Conservation (phyloP, 2,329 filamentous ascomycete species). For the Magnaporthiopsis incrustans region DNA sequence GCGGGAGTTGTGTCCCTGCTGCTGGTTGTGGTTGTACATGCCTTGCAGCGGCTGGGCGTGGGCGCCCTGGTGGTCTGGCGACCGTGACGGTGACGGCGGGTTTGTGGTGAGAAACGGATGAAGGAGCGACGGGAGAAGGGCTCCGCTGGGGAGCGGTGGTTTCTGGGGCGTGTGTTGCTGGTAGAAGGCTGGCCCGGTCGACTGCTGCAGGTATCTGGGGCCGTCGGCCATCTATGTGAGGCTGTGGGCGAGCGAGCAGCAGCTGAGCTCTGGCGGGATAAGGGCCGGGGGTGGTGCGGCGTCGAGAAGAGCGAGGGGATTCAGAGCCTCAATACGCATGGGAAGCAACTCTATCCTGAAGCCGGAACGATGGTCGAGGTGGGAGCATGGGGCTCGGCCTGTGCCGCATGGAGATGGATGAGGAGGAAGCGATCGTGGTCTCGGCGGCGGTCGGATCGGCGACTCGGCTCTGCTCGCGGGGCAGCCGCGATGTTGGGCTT, state of each 20-base stretch:
- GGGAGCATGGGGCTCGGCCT: slow-evolving; percentile 8
- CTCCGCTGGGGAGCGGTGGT: background rate
- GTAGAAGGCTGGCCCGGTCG: slow-evolving; percentile 47
- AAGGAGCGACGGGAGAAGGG: slow-evolving; percentile 17
- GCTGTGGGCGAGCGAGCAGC: slow-evolving; percentile 18
- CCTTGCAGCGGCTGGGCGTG: slow-evolving; percentile 29
- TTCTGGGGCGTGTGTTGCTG: slow-evolving; percentile 38
- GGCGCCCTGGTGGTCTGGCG: slow-evolving; percentile 19
- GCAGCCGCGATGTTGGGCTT: slow-evolving; percentile 1
- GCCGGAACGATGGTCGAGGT: slow-evolving; percentile 4
- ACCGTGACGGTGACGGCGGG: slow-evolving; percentile 20
- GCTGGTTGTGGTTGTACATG: slow-evolving; percentile 69
- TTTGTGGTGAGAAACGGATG: slow-evolving; percentile 22
- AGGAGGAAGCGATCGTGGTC: slow-evolving; percentile 3
- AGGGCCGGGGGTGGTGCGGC: slow-evolving; percentile 6
- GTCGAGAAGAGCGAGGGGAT: slow-evolving; percentile 2
- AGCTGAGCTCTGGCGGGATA: slow-evolving; percentile 6
- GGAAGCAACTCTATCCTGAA: slow-evolving; percentile 8
- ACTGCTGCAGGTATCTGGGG: slow-evolving; percentile 55
- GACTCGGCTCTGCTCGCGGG: background rate
- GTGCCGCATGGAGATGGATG: slow-evolving; percentile 4
- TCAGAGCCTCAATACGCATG: slow-evolving; percentile 9
- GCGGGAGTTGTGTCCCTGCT: slow-evolving; percentile 67
- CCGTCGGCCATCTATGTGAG: slow-evolving; percentile 60
- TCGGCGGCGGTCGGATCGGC: background rate